These are phyloP conservation scores for Fusarium foetens DNA, from an alignment of 2,329 filamentous ascomycete genomes.

Conservation along the genomic window DNA sequence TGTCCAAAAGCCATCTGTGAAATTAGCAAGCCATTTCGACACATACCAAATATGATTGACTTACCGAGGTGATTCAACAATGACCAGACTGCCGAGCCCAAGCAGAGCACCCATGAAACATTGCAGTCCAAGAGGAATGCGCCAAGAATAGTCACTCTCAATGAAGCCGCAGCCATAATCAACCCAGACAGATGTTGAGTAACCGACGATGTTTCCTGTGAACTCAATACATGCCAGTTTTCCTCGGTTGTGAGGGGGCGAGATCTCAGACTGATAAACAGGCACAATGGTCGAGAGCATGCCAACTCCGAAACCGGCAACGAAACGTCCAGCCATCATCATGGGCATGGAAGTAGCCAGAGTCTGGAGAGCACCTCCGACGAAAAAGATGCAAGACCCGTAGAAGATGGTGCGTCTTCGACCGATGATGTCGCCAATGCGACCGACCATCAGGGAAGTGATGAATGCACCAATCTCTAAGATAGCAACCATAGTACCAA, in stretches of 20 bases:
- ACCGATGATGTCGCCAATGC: slow-evolving; percentile 91
- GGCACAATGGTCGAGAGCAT: slow-evolving; percentile 92
- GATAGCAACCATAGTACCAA: slow-evolving; percentile 98
- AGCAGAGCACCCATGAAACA: slow-evolving; percentile 92
- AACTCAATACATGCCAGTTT: slow-evolving; percentile 98
- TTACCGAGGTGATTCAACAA: slow-evolving; percentile 95
- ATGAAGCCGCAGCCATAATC: slow-evolving; percentile 98
- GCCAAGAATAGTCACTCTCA: slow-evolving; percentile 86
- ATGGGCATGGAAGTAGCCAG: slow-evolving; percentile 85
- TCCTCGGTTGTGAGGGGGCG: slow-evolving; percentile 93
- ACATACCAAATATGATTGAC: slow-evolving; percentile 29
- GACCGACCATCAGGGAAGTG: slow-evolving; percentile 85
- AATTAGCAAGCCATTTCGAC: slow-evolving; percentile 42
- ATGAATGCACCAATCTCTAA: slow-evolving; percentile 93
- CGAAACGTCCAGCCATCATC: slow-evolving; percentile 86
- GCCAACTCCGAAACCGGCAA: slow-evolving; percentile 87
- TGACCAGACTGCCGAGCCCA: slow-evolving; percentile 86
- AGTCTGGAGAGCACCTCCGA: slow-evolving; percentile 86
- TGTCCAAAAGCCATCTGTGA: slow-evolving; percentile 90
- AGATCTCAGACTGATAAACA: slow-evolving; percentile 94
- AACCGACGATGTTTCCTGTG: slow-evolving; percentile 95
- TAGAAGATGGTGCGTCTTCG: slow-evolving; percentile 91
- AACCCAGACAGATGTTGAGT: slow-evolving; percentile 97
- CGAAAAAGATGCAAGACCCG: slow-evolving; percentile 87
- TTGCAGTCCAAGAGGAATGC: slow-evolving; percentile 88